Evolutionary conservation across 305 asterid genomes (phyloP), one percentile per base, ranked within the genome.

Genomic region (Caryopteris hybrid): DNA sequence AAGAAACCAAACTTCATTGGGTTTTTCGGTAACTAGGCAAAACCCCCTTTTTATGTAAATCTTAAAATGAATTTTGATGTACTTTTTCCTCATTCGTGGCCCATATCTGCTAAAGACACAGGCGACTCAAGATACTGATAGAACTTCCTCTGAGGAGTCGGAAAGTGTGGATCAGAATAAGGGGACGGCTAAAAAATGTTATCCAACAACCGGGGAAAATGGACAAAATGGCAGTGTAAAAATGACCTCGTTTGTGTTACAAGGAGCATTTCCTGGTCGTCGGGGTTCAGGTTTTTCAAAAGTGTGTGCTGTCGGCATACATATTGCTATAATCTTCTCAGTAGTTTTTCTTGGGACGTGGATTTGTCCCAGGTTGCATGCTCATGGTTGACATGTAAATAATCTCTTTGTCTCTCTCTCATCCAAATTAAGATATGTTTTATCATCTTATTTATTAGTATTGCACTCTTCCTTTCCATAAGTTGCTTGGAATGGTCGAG

Each of bases 341-440:
- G 47, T 77, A 21, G 77, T 83, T 70, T 71, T 78, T 43, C 65
- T 83, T 0, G 85, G 83, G 68, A 41, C 72, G 69, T 80, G 81
- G 80, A 60, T 67, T 47, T 78, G 68, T 43, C 84, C 76, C 53
- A 79, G 74, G 68, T 36, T 79, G 69, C 73, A 41, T 46, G 62
- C 65, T 57, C 45, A 51, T 50, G 69, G 72, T 39, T 74, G 56
- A 64, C 71, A 17, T 64, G 60, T 51, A 61, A 41, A 18, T 51
- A 23, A 8, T 13, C 5, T 6, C 5, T 1, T 6, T 33, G 8
- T 33, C 9, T 7, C 8, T 33, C 39, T 33, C 39, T 33, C 8
- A 34, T 34, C 2, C 41, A 0, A 9, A 2, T 34, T 2, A 3
- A 5, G 10, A 5, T 9, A 29, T 52, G 42, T 10, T 23, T 10